Evolutionary conservation across 192 early-diverging fungal species (phyloP), one percentile per base, ranked within the genome.

Genomic region (Dissophora ornata): DNA sequence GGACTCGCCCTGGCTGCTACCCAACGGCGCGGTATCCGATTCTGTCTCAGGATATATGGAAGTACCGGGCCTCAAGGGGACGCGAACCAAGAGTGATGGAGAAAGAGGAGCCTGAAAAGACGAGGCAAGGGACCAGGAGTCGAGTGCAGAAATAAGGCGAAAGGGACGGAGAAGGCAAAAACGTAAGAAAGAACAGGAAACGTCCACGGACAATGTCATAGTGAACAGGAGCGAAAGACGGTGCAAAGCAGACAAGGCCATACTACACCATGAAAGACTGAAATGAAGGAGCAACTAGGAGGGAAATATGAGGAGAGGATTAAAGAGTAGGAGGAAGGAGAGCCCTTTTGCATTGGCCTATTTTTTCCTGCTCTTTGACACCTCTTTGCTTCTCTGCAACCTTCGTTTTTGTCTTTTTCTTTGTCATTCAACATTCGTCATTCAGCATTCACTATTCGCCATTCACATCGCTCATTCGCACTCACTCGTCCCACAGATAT

Each of bases 401-500:
- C 18, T 33, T 15, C 60, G 6, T 55, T 34, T 49, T 62, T 34
- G 4, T 53, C n/a, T 52, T 33, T 26, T 30, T 15, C n/a, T 28
- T 33, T 46, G 24, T 4, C 38, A 65, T 24, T 44, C 30, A 45
- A 11, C 34, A 55, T 61, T 48, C 18, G 24, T 13, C 47, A 36
- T 11, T 41, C 38, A 30, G 18, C 47, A 30, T 58, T 40, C 53
- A 25, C 32, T 44, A 10, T 52, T 48, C 41, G 12, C 57, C 3
- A 45, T 11, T 8, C 10, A 36, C 18, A 0, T 6, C 33, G 45
- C 30, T 59, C 7, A n/a, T n/a, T n/a, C n/a, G n/a, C n/a, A n/a
- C n/a, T n/a, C n/a, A n/a, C n/a, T n/a, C n/a, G n/a, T n/a, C n/a
- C n/a, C n/a, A n/a, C n/a, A n/a, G n/a, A n/a, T n/a, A n/a, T n/a